These are phyloP conservation scores for Penicillium sp. DNA, from an alignment of 2,329 filamentous ascomycete species.

Conservation along the genomic window DNA sequence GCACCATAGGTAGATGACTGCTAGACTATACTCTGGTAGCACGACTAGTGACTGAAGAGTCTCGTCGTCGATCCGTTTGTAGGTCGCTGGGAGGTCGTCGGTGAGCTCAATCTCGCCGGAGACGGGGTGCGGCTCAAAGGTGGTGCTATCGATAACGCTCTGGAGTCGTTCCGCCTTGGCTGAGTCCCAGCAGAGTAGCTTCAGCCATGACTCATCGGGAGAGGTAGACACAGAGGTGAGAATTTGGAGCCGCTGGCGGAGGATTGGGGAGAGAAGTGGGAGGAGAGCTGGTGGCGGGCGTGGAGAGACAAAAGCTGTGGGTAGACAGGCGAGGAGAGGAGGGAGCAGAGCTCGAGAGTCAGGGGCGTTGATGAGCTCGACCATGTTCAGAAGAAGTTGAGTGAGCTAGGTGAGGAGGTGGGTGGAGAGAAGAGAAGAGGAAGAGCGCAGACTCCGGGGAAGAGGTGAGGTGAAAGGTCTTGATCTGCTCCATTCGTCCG, in stretches of 20 bases:
- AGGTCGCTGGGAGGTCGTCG: slow-evolving; percentile 59
- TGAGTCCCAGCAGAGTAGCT: slow-evolving; percentile 63
- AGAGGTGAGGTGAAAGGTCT: slow-evolving; percentile 1
- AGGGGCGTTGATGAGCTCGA: slow-evolving; percentile 59
- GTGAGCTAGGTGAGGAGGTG: not conserved
- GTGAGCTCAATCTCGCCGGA: slow-evolving; percentile 68
- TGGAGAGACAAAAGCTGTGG: slow-evolving; percentile 63
- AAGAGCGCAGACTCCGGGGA: slow-evolving; percentile 5
- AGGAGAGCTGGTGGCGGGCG: slow-evolving; percentile 64
- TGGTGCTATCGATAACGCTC: slow-evolving; percentile 56
- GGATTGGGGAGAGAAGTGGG: slow-evolving; percentile 64
- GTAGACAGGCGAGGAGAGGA: slow-evolving; percentile 66
- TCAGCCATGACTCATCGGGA: slow-evolving; percentile 59
- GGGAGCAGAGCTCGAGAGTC: slow-evolving; percentile 62
- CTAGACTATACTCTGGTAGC: slow-evolving; percentile 59
- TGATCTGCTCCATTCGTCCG: slow-evolving; percentile 10
- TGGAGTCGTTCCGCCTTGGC: slow-evolving; percentile 58
- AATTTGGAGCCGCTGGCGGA: slow-evolving; percentile 65
- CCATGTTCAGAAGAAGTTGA: slow-evolving; percentile 45
- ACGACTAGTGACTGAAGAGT: slow-evolving; percentile 62
- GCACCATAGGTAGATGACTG: slow-evolving; percentile 65
- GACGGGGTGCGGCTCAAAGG: slow-evolving; percentile 66
- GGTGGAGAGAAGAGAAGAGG: not conserved
- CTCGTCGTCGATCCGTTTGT: slow-evolving; percentile 64
- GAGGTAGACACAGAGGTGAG: slow-evolving; percentile 52